Conservation (phyloP, 2,329 filamentous ascomycete species). For the Alternaria novae-zelandiae region DNA sequence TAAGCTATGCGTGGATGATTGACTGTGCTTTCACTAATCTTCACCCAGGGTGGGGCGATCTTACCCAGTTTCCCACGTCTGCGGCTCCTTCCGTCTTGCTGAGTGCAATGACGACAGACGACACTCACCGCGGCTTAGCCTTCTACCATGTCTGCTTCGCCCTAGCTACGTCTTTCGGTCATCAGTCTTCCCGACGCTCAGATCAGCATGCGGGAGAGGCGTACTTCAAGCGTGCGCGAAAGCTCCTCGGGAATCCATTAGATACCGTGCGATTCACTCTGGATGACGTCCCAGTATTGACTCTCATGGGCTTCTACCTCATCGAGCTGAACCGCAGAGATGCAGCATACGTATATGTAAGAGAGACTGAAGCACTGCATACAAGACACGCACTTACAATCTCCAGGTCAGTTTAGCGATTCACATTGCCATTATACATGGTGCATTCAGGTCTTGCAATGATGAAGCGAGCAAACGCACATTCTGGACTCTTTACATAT, state of each 20-base stretch:
- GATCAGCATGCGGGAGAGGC: constrained; percentile 28
- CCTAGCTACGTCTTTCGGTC: constrained; percentile 24
- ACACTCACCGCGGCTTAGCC: constrained; percentile 26
- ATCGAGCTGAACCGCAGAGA: constrained; percentile 39
- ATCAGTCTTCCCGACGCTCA: constrained; percentile 15
- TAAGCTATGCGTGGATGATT: not conserved
- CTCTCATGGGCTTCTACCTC: constrained; percentile 36
- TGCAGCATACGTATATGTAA: constrained; percentile 35
- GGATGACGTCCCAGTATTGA: constrained; percentile 31
- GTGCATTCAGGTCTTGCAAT: constrained; percentile 23
- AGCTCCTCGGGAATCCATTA: constrained; percentile 34
- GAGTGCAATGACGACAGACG: constrained; percentile 22
- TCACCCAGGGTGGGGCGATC: constrained; percentile 29
- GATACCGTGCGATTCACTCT: constrained; percentile 34
- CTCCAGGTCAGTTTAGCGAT: constrained; percentile 23
- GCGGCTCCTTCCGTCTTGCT: constrained; percentile 19
- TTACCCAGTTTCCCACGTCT: constrained; percentile 18
- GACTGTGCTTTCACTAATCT: not conserved
- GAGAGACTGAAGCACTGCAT: not conserved
- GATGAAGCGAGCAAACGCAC: constrained; percentile 29
- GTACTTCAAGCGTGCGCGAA: constrained; percentile 34
- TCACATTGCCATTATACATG: constrained; percentile 35
- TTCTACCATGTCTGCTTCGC: constrained; percentile 38
- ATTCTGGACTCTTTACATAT: constrained; percentile 35
- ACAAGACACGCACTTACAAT: not conserved